Percentiles rank a stretch among this genome's conserved stretches.
Evolutionary conservation across 164 flowering plant species (phyloP).

Genomic region (Chloranthus sessilifolius): DNA sequence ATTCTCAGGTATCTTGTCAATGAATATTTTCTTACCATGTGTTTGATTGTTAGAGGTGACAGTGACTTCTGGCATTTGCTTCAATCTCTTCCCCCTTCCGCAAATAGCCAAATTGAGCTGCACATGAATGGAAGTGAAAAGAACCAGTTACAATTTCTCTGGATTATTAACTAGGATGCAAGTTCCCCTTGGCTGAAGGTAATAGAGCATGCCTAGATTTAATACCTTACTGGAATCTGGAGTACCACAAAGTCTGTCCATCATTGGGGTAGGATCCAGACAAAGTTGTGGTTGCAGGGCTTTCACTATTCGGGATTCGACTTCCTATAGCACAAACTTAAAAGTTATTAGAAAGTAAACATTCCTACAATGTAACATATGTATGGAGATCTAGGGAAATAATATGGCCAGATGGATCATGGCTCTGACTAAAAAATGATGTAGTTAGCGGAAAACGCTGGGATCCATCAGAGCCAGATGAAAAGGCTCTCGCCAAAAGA

Average conservation of each 20-base stretch:
- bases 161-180: too few relatives aligned
- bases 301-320: conserved; percentile 82
- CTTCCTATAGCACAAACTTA: conserved; percentile 49
- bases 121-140: conserved; percentile 14
- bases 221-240: conserved; percentile 57
- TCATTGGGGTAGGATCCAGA: conserved; percentile 77
- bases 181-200: too few relatives aligned
- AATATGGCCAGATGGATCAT: too few relatives aligned
- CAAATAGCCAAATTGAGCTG: conserved; percentile 67
- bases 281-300: conserved; percentile 82
- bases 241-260: conserved; percentile 59
- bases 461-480: too few relatives aligned
- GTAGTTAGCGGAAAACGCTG: too few relatives aligned
- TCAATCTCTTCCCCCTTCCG: conserved; percentile 58
- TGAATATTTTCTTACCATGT: conserved; percentile 71
- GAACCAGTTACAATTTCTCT: too few relatives aligned
- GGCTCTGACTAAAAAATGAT: too few relatives aligned
- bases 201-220: too few relatives aligned
- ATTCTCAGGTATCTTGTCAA: conserved; percentile 59
- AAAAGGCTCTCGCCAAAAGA: too few relatives aligned
- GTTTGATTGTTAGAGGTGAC: conserved; percentile 50
- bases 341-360: neutral
- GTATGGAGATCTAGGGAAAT: too few relatives aligned
- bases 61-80: conserved; percentile 59
- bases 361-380: too few relatives aligned